phyloP scores from a whole-genome alignment of 352 stramenopile species.

The Globisporangium carolinianum region DNA sequence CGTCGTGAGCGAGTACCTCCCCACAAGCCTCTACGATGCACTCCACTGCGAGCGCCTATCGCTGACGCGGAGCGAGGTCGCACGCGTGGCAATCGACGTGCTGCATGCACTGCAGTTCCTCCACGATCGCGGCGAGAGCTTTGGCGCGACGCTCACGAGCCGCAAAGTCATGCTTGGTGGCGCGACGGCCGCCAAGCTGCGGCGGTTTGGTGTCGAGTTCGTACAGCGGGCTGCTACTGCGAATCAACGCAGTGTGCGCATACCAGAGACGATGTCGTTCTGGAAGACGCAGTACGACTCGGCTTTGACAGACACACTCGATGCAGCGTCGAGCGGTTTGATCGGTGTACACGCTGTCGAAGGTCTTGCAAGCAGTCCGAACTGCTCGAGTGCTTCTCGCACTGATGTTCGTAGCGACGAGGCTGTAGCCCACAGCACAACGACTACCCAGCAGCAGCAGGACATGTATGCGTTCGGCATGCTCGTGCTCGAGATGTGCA shows the following conservation, averaged over 20 bases:
- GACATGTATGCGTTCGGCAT: conserved; percentile 69
- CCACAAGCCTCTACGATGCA: conserved; percentile 45
- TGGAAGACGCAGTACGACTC: conserved; percentile 11
- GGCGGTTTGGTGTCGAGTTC: conserved; percentile 44
- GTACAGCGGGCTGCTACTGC: conserved; percentile 2
- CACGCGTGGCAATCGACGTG: conserved; percentile 36
- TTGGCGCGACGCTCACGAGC: conserved; percentile 57
- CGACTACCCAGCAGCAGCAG: conserved; percentile 5
- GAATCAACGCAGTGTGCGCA: background rate
- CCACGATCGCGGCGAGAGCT: conserved; percentile 22
- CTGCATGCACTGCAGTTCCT: conserved; percentile 36
- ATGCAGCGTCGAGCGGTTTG: too few relatives aligned
- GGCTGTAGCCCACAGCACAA: background rate
- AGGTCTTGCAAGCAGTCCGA: too few relatives aligned
- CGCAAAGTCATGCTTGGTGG: conserved; percentile 54
- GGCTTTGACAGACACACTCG: background rate
- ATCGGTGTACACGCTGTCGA: too few relatives aligned
- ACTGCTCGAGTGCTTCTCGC: too few relatives aligned
- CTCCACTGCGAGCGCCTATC: conserved; percentile 37
- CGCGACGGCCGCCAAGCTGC: conserved; percentile 31
- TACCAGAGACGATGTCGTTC: conserved; percentile 5
- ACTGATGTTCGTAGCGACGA: background rate
- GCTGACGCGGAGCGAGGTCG: conserved; percentile 33
- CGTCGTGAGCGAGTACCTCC: conserved; percentile 37
- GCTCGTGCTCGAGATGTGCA: conserved; percentile 65